Conservation (phyloP, 169 alveolate genomes). For the Cytauxzoon felis region DNA sequence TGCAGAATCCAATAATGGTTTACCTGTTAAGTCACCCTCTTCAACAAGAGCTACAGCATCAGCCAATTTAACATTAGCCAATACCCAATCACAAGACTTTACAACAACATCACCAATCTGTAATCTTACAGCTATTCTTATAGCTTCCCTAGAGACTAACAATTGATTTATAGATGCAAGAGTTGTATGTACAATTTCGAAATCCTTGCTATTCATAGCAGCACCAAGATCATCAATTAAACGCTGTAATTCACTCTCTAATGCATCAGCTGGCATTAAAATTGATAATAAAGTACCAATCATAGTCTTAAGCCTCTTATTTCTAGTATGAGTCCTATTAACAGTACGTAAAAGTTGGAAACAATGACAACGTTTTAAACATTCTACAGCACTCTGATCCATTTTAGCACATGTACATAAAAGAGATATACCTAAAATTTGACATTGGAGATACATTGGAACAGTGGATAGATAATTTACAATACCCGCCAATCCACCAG, state of each 20-base stretch:
- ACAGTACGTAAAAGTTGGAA: conserved; percentile 60
- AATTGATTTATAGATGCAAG: conserved; percentile 68
- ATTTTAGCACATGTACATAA: conserved; percentile 67
- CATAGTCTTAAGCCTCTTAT: conserved; percentile 74
- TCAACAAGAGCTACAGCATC: conserved; percentile 23
- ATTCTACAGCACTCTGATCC: conserved; percentile 69
- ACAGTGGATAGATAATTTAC: conserved; percentile 75
- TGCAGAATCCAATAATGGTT: conserved; percentile 62
- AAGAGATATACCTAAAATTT: conserved; percentile 78
- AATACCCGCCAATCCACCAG: conserved; percentile 72
- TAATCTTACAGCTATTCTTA: conserved; percentile 69
- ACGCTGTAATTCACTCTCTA: conserved; percentile 79
- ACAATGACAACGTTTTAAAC: conserved; percentile 58
- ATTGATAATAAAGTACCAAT: conserved; percentile 83
- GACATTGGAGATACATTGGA: conserved; percentile 83
- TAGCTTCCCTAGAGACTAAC: conserved; percentile 65
- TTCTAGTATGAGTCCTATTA: conserved; percentile 81
- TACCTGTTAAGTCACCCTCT: conserved; percentile 56
- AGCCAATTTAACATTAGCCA: conserved; percentile 28
- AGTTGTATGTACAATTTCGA: conserved; percentile 58
- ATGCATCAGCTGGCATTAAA: conserved; percentile 85
- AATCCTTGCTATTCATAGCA: conserved; percentile 62
- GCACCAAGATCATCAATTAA: conserved; percentile 72
- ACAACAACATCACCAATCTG: conserved; percentile 39
- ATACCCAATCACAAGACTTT: conserved; percentile 49